A percentile compares a stretch with the other conserved stretches of the same genome.
Conservation (phyloP, 2,329 filamentous ascomycete genomes). For the Pyricularia pennisetigena region DNA sequence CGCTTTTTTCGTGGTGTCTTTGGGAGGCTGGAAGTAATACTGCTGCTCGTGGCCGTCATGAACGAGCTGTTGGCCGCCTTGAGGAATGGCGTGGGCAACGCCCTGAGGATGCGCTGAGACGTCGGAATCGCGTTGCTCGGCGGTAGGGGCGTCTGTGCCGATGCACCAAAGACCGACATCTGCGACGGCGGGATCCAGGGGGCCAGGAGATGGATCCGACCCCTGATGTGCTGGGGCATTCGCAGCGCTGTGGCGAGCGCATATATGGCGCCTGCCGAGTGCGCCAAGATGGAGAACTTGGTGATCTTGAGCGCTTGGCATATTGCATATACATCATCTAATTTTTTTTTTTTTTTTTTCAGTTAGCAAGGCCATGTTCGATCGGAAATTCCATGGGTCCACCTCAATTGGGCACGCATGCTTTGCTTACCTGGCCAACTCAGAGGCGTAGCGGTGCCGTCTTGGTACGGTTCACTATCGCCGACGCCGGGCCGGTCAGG, state of each 20-base stretch:
- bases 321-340: constrained; percentile 81
- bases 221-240: constrained; percentile 92
- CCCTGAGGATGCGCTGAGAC: constrained; percentile 81
- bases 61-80: constrained; percentile 94
- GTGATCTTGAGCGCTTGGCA: constrained; percentile 87
- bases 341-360: not conserved
- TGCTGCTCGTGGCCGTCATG: constrained; percentile 83
- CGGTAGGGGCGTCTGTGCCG: constrained; percentile 55
- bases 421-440: constrained; percentile 79
- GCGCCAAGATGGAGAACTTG: constrained; percentile 91
- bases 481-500: constrained; percentile 91
- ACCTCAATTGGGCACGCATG: not conserved
- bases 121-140: constrained; percentile 83
- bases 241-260: constrained; percentile 88
- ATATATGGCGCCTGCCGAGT: constrained; percentile 97
- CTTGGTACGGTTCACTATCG: constrained; percentile 76
- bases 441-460: constrained; percentile 75
- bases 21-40: constrained; percentile 68
- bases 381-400: not conserved
- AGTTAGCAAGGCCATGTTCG: constrained; percentile 16
- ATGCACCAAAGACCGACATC: constrained; percentile 67
- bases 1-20: constrained; percentile 56
- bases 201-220: constrained; percentile 85
- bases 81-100: constrained; percentile 79
- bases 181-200: constrained; percentile 97